Percentiles rank a stretch among this genome's conserved stretches.
Evolutionary conservation across 2,329 filamentous ascomycete genomes (phyloP).

Genomic region (Parafenestella ontariensis): DNA sequence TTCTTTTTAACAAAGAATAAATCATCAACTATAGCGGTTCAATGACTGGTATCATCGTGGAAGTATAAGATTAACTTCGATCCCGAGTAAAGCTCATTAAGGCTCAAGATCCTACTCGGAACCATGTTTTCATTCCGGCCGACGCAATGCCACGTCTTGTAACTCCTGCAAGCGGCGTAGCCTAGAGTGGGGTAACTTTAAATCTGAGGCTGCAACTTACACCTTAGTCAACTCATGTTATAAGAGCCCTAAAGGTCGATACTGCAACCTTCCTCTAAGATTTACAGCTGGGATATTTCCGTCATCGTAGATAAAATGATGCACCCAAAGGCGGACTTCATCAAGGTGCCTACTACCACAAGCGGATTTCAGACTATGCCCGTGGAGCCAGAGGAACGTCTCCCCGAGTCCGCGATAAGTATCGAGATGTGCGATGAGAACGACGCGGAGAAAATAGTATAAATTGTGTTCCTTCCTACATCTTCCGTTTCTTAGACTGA

Average conservation of each 20-base stretch:
- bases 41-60: too few relatives aligned
- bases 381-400: conserved; percentile 21
- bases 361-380: conserved; percentile 26
- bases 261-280: background rate
- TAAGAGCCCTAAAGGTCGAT: background rate
- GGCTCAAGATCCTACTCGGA: too few relatives aligned
- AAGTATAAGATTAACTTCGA: too few relatives aligned
- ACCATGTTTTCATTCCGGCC: too few relatives aligned
- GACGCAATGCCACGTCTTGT: too few relatives aligned
- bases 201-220: background rate
- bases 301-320: conserved; percentile 9
- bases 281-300: background rate
- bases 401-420: conserved; percentile 24
- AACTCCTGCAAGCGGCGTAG: too few relatives aligned
- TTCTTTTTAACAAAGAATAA: too few relatives aligned
- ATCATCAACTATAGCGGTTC: too few relatives aligned
- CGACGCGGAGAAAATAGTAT: conserved; percentile 28
- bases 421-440: conserved; percentile 24
- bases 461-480: background rate
- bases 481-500: background rate
- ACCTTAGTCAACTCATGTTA: background rate
- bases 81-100: too few relatives aligned
- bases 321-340: conserved; percentile 21
- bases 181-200: background rate
- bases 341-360: conserved; percentile 14